These are phyloP conservation scores for Strobilomyces dryophilus DNA, from an alignment of 768 basidiomycete genomes.

Conservation along the genomic window DNA sequence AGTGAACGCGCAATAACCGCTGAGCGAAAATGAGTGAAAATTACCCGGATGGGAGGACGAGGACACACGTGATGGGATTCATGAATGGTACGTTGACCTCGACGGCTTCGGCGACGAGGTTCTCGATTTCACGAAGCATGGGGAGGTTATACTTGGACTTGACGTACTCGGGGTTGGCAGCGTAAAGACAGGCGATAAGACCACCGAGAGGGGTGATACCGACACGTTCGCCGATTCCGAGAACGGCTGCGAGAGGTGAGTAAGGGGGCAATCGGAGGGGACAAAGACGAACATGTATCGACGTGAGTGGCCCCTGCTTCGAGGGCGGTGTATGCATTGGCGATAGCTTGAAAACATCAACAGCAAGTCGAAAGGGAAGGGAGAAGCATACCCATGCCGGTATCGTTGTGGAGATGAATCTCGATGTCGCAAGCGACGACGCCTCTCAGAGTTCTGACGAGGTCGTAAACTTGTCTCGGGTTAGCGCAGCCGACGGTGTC, in stretches of 20 bases:
- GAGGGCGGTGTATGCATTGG: slow-evolving; percentile 96
- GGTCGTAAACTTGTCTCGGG: slow-evolving; percentile 96
- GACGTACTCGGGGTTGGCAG: slow-evolving; percentile 98
- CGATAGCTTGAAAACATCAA: slow-evolving; percentile 61
- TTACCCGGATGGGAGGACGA: background rate
- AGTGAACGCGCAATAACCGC: slow-evolving; percentile 99
- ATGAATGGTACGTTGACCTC: slow-evolving; percentile 97
- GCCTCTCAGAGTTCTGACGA: slow-evolving; percentile 92
- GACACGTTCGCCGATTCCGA: slow-evolving; percentile 98
- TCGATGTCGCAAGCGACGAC: slow-evolving; percentile 98
- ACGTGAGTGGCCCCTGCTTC: slow-evolving; percentile 99
- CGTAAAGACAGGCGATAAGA: slow-evolving; percentile 93
- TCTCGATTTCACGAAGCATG: slow-evolving; percentile 98
- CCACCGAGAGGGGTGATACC: slow-evolving; percentile 98
- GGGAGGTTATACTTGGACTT: slow-evolving; percentile 98
- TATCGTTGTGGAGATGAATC: slow-evolving; percentile 97
- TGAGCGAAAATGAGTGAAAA: slow-evolving; percentile 28
- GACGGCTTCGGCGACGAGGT: slow-evolving; percentile 97
- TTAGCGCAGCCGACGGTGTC: slow-evolving; percentile 99
- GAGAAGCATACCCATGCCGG: slow-evolving; percentile 74
- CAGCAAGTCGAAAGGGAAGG: background rate
- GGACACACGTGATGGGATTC: slow-evolving; percentile 82
- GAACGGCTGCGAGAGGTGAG: slow-evolving; percentile 54
- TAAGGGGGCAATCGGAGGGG: background rate
- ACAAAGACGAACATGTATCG: slow-evolving; percentile 75